Conservation (phyloP, 2,329 filamentous ascomycete genomes). For the Fusarium albosuccineum region DNA sequence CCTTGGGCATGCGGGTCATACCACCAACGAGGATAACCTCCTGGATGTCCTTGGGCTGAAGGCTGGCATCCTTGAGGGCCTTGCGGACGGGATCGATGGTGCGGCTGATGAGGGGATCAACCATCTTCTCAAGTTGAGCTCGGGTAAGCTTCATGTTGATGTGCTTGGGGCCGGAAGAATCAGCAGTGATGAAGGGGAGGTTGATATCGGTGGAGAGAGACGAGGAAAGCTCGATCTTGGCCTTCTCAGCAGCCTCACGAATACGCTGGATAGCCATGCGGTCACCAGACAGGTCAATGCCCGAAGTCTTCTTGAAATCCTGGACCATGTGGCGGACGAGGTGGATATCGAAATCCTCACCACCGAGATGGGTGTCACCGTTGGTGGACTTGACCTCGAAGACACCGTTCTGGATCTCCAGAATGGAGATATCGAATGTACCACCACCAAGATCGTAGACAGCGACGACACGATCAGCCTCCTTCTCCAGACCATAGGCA, state of each 20-base stretch:
- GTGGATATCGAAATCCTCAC: conserved; percentile 97
- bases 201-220: conserved; percentile 97
- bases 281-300: conserved; percentile 89
- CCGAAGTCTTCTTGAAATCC: conserved; percentile 96
- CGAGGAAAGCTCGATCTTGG: conserved; percentile 98
- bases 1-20: conserved; percentile 99
- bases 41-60: conserved; percentile 93
- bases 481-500: conserved; percentile 96
- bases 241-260: conserved; percentile 98
- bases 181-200: conserved; percentile 98
- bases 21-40: conserved; percentile 98
- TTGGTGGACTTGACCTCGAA: conserved; percentile 99
- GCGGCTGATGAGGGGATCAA: conserved; percentile 87
- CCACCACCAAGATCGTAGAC: conserved; percentile 99
- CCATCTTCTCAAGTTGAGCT: conserved; percentile 91
- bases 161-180: conserved; percentile 95
- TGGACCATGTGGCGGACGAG: conserved; percentile 94
- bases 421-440: conserved; percentile 98
- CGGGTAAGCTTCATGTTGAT: conserved; percentile 96
- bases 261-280: conserved; percentile 99
- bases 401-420: conserved; percentile 97
- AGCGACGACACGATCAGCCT: conserved; percentile 87
- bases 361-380: conserved; percentile 97
- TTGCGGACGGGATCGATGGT: conserved; percentile 96
- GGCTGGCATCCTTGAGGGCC: conserved; percentile 94